Evolutionary conservation across 495 filamentous ascomycete genomes (phyloP).

Genomic region (Bacidia gigantensis): DNA sequence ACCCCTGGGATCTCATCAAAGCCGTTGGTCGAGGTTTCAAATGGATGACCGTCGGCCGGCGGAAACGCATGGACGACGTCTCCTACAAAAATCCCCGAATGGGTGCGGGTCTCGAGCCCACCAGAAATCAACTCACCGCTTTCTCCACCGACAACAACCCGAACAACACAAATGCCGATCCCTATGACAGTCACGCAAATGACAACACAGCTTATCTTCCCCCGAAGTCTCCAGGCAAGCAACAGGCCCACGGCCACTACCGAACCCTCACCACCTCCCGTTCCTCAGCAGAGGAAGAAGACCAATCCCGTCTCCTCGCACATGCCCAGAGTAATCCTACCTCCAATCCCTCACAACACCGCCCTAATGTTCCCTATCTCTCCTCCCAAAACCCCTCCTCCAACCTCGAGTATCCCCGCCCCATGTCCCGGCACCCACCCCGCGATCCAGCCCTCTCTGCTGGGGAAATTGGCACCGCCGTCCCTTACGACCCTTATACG

Average conservation of each 20-base stretch:
- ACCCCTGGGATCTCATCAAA: constrained; percentile 73
- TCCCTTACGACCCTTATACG: constrained; percentile 10
- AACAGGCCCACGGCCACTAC: constrained; percentile 10
- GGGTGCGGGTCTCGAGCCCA: constrained; percentile 11
- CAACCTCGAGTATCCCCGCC: constrained; percentile 8
- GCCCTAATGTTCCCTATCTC: no score
- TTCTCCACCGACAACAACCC: constrained; percentile 1
- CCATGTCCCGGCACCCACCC: constrained; percentile 13
- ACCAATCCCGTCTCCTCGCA: constrained; percentile 6
- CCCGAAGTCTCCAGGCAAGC: background rate
- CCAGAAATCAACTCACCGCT: constrained; percentile 13
- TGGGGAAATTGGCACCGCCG: constrained; percentile 7
- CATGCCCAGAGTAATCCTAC: constrained; percentile 4
- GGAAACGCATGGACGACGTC: constrained; percentile 36
- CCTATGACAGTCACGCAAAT: constrained; percentile 2
- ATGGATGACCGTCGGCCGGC: constrained; percentile 68
- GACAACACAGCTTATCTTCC: background rate
- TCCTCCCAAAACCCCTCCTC: background rate
- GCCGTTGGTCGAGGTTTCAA: constrained; percentile 60
- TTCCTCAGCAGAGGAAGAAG: constrained; percentile 6
- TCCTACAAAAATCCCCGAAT: constrained; percentile 28
- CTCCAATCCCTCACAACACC: background rate
- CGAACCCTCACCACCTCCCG: background rate
- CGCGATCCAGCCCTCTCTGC: background rate
- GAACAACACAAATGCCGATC: background rate